phyloP scores from a whole-genome alignment of 768 basidiomycete genomes.

The Stropharia rugosoannulata region DNA sequence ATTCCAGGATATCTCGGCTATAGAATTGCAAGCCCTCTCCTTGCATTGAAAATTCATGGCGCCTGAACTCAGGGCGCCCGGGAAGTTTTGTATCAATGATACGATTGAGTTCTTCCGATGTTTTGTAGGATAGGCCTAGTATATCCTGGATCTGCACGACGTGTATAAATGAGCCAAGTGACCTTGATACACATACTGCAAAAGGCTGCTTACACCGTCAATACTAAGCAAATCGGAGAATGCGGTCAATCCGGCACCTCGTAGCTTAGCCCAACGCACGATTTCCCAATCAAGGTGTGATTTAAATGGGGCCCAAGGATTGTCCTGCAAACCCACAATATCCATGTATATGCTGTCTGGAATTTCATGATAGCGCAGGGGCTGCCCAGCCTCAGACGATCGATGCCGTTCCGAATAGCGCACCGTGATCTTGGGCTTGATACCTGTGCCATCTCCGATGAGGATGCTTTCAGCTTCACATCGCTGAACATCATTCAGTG shows the following conservation, averaged over 20 bases:
- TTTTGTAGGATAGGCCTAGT: not conserved
- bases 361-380: too few relatives aligned
- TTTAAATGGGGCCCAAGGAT: not conserved
- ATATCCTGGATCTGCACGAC: not conserved
- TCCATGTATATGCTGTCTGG: too few relatives aligned
- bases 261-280: not conserved
- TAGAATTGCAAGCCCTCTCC: not conserved
- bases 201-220: not conserved
- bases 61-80: not conserved
- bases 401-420: too few relatives aligned
- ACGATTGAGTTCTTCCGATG: not conserved
- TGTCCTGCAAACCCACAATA: too few relatives aligned
- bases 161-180: too few relatives aligned
- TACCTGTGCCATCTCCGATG: too few relatives aligned
- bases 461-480: too few relatives aligned
- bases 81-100: not conserved
- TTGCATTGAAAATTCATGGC: not conserved
- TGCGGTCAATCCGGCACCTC: not conserved
- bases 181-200: too few relatives aligned
- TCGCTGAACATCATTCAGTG: too few relatives aligned
- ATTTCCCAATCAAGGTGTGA: not conserved
- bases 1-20: not conserved
- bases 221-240: not conserved
- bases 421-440: too few relatives aligned
- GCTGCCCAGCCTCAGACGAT: too few relatives aligned